A percentile compares a stretch with the other conserved stretches of the same genome.
These are phyloP conservation scores for Candolleomyces aberdarensis DNA, from an alignment of 768 basidiomycete genomes.

Conservation along the genomic window DNA sequence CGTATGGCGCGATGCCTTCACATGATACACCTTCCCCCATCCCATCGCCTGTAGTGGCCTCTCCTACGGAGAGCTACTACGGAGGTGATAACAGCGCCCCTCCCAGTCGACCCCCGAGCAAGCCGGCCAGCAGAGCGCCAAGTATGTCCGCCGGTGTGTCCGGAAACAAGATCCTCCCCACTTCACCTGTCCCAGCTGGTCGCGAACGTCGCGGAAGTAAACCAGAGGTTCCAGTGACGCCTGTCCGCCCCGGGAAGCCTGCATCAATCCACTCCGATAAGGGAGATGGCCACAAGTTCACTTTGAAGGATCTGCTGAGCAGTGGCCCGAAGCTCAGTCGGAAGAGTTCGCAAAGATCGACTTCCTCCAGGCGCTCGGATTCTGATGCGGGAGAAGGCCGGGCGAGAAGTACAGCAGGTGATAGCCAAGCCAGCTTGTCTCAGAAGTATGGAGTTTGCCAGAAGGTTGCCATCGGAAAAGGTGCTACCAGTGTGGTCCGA, in stretches of 20 bases:
- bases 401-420: constrained; percentile 39
- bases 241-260: constrained; percentile 29
- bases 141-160: constrained; percentile 44
- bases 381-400: constrained; percentile 46
- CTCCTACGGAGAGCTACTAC: constrained; percentile 59
- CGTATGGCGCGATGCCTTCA: neutral
- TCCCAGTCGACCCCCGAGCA: constrained; percentile 57
- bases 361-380: constrained; percentile 60
- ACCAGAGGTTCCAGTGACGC: constrained; percentile 20
- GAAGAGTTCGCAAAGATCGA: constrained; percentile 66
- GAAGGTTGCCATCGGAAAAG: constrained; percentile 95
- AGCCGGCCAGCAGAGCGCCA: constrained; percentile 43
- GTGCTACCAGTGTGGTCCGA: constrained; percentile 95
- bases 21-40: constrained; percentile 10
- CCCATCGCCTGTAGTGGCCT: constrained; percentile 30
- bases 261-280: constrained; percentile 51
- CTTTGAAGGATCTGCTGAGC: constrained; percentile 75
- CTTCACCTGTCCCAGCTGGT: constrained; percentile 17
- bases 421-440: constrained; percentile 46
- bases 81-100: constrained; percentile 47
- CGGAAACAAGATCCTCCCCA: constrained; percentile 28
- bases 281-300: constrained; percentile 65
- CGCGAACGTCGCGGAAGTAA: constrained; percentile 25
- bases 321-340: constrained; percentile 73
- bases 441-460: constrained; percentile 98